A percentile compares a stretch with the other conserved stretches of the same genome.
Evolutionary conservation across 2,329 filamentous ascomycete genomes (phyloP).

Genomic region (Trichoderma breve): DNA sequence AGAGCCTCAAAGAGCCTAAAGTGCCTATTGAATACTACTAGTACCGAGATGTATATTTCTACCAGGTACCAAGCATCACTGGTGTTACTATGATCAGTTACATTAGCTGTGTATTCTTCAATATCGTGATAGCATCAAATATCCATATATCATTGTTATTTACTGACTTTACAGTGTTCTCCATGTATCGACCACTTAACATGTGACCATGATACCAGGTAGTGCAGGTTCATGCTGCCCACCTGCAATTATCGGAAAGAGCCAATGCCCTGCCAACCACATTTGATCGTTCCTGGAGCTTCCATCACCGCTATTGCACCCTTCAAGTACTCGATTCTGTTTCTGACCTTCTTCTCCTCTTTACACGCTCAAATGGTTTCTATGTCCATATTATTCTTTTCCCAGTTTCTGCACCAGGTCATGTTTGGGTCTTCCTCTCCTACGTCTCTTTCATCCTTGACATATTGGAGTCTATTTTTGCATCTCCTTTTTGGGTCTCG

Average conservation of each 20-base stretch:
- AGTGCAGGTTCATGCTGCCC: not conserved
- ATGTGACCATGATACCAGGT: not conserved
- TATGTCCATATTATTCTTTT: slow-evolving; percentile 22
- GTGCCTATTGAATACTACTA: too few species aligned
- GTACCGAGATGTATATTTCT: not conserved
- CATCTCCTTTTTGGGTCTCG: slow-evolving; percentile 33
- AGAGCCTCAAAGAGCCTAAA: not conserved
- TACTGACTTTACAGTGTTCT: not conserved
- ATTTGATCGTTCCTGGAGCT: not conserved
- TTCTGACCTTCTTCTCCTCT: not conserved
- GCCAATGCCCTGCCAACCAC: not conserved
- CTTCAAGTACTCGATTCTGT: not conserved
- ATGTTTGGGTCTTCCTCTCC: slow-evolving; percentile 38
- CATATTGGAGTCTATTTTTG: slow-evolving; percentile 14
- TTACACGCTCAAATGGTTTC: not conserved
- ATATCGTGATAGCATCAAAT: not conserved
- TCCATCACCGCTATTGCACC: not conserved
- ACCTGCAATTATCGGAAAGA: not conserved
- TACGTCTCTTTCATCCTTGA: not conserved
- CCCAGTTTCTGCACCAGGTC: slow-evolving; percentile 30
- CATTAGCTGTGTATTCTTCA: not conserved
- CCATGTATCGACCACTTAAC: not conserved
- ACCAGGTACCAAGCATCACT: not conserved
- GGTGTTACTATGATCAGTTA: not conserved
- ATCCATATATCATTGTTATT: not conserved